Percentiles rank a stretch among this genome's conserved stretches.
phyloP scores from a whole-genome alignment of 2,329 filamentous ascomycete species.

The Hymenoscyphus fraxineus region DNA sequence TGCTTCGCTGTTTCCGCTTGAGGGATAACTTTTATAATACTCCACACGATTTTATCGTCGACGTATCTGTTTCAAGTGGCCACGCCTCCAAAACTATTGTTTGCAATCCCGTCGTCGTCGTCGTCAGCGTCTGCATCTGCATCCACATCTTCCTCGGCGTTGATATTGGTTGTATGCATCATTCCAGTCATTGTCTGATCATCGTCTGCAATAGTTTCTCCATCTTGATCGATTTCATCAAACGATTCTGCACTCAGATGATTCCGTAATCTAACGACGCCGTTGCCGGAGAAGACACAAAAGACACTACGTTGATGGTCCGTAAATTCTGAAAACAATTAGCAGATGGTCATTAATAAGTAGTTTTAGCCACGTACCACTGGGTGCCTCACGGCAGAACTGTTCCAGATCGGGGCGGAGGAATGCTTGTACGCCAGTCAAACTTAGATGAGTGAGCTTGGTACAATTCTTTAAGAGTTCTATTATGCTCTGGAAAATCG shows the following conservation, averaged over 20 bases:
- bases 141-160: slow-evolving; percentile 19
- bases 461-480: slow-evolving; percentile 85
- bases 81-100: slow-evolving; percentile 9
- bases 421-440: slow-evolving; percentile 92
- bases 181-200: slow-evolving; percentile 36
- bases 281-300: slow-evolving; percentile 90
- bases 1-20: background rate
- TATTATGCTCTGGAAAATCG: slow-evolving; percentile 69
- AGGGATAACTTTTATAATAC: slow-evolving; percentile 3
- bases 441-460: slow-evolving; percentile 85
- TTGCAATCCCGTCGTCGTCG: slow-evolving; percentile 24
- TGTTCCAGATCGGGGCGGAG: slow-evolving; percentile 76
- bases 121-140: slow-evolving; percentile 23
- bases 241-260: slow-evolving; percentile 77
- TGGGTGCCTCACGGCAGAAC: slow-evolving; percentile 82
- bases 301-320: slow-evolving; percentile 93
- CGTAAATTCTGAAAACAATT: slow-evolving; percentile 69
- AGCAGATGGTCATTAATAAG: background rate
- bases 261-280: slow-evolving; percentile 72
- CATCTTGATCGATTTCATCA: slow-evolving; percentile 79
- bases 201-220: slow-evolving; percentile 91
- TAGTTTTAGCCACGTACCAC: slow-evolving; percentile 46
- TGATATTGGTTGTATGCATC: slow-evolving; percentile 24
- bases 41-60: background rate
- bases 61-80: slow-evolving; percentile 5